phyloP scores from a whole-genome alignment of 2,329 filamentous ascomycete genomes.

The Aureobasidium subglaciale region DNA sequence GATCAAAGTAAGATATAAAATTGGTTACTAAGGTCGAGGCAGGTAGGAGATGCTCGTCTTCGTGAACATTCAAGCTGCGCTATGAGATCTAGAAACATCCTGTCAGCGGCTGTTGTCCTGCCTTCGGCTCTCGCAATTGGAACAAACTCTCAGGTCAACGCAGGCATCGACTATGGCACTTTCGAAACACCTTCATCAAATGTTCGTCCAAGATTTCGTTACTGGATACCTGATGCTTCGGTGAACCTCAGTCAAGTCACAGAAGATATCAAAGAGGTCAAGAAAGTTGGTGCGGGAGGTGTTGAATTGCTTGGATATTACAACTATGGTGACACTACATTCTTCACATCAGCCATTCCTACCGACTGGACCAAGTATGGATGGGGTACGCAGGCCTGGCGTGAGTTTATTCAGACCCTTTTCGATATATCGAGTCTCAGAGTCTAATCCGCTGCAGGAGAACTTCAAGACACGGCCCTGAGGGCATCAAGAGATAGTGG shows the following conservation, averaged over 20 bases:
- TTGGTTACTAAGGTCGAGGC: no score
- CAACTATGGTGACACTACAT: conserved; percentile 29
- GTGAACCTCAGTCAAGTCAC: conserved; percentile 25
- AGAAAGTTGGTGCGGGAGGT: conserved; percentile 31
- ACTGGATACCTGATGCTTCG: conserved; percentile 35
- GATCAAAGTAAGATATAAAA: no score
- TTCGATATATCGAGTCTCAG: no score
- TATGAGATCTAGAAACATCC: no score
- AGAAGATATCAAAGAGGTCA: conserved; percentile 29
- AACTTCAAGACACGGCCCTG: conserved; percentile 25
- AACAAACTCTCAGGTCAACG: conserved; percentile 20
- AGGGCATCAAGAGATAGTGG: conserved; percentile 31
- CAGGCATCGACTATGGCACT: conserved; percentile 21
- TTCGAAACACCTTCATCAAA: conserved; percentile 27
- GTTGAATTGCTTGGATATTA: conserved; percentile 36
- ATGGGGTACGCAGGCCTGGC: conserved; percentile 33
- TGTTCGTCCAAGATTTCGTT: conserved; percentile 28
- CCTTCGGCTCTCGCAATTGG: neutral
- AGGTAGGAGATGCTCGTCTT: no score
- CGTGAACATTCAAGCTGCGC: no score
- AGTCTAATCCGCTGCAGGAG: no score
- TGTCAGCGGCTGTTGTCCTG: no score
- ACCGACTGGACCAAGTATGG: conserved; percentile 35
- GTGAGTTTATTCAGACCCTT: neutral
- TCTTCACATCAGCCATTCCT: conserved; percentile 17